Base-by-base conservation (phyloP, 495 filamentous ascomycete genomes). In the Chaetomidium leptoderma region DNA sequence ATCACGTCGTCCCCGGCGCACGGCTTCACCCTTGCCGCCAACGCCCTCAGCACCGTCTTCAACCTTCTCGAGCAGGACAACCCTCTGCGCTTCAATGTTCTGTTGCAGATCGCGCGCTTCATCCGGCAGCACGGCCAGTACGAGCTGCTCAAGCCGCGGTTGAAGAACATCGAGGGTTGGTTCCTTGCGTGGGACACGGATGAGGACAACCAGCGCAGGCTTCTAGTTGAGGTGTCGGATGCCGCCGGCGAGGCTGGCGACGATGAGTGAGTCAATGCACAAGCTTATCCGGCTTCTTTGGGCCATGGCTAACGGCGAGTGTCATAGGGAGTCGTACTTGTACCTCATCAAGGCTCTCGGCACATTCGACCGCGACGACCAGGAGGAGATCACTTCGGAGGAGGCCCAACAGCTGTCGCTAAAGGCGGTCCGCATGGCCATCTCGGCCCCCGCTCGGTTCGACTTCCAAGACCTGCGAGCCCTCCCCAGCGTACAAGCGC, bases 401-500 rank as follows among this genome's bases (percentile, higher is more conserved):
- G 86, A 90, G 57, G 88, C 91, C 33, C 89, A 89, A 61, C 79
- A 83, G n/a, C 80, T 96, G 54, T 86, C 90, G 11, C 79, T 95
- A 49, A 88, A 89, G 63, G 90, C 91, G 44, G 78, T 96, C 40
- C 91, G 89, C 72, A 78, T 85, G 39, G 90, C 92, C 4, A 83
- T 99, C 56, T 79, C 81, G 44, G 80, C 87, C 58, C 84, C 85
- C 13, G 76, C 79, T 35, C 90, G 92, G 70, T 92, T 89, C 78
- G 90, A 96, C 76, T 97, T 97, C 80, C 88, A 92, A 64, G 91
- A 96, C 64, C 80, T 99, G 63, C 91, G 90, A 48, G 82, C 83
- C 30, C 85, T 95, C 52, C 88, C 95, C 56, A 82, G 87, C 50
- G 83, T 99, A 48, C 90, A 95, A 73, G 86, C 88, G 3, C 87